Conservation (phyloP, 2,329 filamentous ascomycete genomes). For the Bipolaris oryzae region DNA sequence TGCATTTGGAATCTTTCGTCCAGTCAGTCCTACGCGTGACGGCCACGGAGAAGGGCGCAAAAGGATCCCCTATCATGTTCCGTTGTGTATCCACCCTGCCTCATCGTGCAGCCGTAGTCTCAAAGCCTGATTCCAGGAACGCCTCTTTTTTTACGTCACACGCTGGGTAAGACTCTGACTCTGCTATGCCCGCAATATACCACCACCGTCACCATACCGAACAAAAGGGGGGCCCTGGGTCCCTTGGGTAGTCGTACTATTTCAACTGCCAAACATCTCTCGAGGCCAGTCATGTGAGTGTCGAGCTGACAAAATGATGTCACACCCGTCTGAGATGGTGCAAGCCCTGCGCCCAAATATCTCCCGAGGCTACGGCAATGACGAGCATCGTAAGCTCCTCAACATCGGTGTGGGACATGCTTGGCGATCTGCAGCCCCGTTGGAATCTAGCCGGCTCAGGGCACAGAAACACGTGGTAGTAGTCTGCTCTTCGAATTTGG, state of each 20-base stretch:
- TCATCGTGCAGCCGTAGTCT: slow-evolving; percentile 27
- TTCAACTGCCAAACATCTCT: neutral
- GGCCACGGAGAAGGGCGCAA: slow-evolving; percentile 2
- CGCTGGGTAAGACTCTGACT: slow-evolving; percentile 3
- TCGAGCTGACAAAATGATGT: neutral
- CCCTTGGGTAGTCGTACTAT: neutral
- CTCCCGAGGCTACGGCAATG: neutral
- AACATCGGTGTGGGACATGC: neutral
- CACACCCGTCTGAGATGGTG: neutral
- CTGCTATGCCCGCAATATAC: too few relatives aligned
- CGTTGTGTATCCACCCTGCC: slow-evolving; percentile 36
- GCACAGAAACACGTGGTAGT: neutral
- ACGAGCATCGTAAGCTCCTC: neutral
- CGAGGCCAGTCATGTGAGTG: neutral
- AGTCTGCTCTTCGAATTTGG: neutral
- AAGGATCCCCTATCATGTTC: neutral
- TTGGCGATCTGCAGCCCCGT: neutral
- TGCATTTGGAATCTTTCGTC: too few relatives aligned
- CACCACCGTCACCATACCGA: too few relatives aligned
- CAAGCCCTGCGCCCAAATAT: neutral
- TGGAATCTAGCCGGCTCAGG: neutral
- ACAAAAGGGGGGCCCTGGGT: too few relatives aligned
- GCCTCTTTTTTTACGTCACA: slow-evolving; percentile 28
- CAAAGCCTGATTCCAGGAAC: slow-evolving; percentile 37
- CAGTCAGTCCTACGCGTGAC: neutral